phyloP scores from a whole-genome alignment of 2,329 filamentous ascomycete species.

The Cladophialophora carrionii region DNA sequence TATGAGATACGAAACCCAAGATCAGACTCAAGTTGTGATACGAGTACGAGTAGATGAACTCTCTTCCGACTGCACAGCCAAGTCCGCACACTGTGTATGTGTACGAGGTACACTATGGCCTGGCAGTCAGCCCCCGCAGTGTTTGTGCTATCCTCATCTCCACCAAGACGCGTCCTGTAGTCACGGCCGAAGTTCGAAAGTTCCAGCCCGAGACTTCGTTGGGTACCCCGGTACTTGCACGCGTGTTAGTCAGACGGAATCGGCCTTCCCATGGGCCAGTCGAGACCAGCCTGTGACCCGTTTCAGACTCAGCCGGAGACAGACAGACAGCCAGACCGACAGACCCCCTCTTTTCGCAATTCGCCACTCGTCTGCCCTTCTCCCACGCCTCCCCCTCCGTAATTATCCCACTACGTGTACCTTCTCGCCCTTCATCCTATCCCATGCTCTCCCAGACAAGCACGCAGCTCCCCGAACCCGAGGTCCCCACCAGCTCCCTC shows the following conservation, averaged over 20 bases:
- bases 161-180: neutral
- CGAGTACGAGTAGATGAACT: neutral
- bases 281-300: conserved; percentile 1
- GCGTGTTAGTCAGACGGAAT: conserved; percentile 9
- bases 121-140: neutral
- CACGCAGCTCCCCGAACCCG: conserved; percentile 5
- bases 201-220: neutral
- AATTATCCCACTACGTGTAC: neutral
- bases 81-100: neutral
- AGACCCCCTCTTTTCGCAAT: conserved; percentile 26
- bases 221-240: neutral
- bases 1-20: conserved; percentile 14
- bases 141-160: neutral
- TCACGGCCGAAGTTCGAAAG: neutral
- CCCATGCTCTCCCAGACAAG: conserved; percentile 1
- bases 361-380: conserved; percentile 18
- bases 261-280: neutral
- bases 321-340: neutral
- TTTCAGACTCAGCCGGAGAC: conserved; percentile 7
- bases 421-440: conserved; percentile 2
- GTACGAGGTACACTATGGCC: too few species aligned
- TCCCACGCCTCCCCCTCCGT: neutral
- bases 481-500: neutral
- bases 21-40: neutral
- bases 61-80: neutral